Percentiles rank a stretch among this genome's conserved stretches.
phyloP scores from a whole-genome alignment of 768 basidiomycete species.

The Boletellus sp. region DNA sequence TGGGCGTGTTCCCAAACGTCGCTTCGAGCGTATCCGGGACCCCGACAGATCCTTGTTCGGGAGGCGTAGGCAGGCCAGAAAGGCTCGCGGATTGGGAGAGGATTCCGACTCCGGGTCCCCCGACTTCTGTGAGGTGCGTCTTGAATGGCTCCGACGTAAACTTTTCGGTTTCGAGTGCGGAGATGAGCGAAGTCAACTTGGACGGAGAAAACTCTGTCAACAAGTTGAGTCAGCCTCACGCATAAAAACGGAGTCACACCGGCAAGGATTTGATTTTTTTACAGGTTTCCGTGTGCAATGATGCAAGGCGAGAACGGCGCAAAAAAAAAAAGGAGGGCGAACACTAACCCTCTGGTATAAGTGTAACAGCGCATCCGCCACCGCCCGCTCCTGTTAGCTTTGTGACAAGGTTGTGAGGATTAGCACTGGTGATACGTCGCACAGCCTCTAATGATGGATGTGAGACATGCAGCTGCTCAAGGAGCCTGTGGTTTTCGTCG shows the following conservation, averaged over 20 bases:
- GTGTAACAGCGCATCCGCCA: conserved; percentile 95
- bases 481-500: conserved; percentile 82
- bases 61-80: conserved; percentile 26
- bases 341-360: conserved; percentile 84
- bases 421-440: conserved; percentile 57
- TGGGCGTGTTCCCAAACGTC: conserved; percentile 27
- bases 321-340: neutral
- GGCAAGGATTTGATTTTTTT: no score
- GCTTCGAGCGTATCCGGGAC: conserved; percentile 11
- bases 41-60: conserved; percentile 3
- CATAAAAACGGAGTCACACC: no score
- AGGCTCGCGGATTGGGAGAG: conserved; percentile 48
- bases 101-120: conserved; percentile 89
- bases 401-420: conserved; percentile 73
- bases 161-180: conserved; percentile 40
- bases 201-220: conserved; percentile 64
- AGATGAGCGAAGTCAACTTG: conserved; percentile 54
- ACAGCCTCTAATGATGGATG: conserved; percentile 86
- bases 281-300: neutral
- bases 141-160: conserved; percentile 35
- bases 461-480: conserved; percentile 84
- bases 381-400: conserved; percentile 98
- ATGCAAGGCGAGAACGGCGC: neutral
- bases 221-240: neutral
- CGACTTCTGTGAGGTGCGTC: conserved; percentile 85